Base-by-base conservation (phyloP, 305 asterid species). In the Salvia sclarea region DNA sequence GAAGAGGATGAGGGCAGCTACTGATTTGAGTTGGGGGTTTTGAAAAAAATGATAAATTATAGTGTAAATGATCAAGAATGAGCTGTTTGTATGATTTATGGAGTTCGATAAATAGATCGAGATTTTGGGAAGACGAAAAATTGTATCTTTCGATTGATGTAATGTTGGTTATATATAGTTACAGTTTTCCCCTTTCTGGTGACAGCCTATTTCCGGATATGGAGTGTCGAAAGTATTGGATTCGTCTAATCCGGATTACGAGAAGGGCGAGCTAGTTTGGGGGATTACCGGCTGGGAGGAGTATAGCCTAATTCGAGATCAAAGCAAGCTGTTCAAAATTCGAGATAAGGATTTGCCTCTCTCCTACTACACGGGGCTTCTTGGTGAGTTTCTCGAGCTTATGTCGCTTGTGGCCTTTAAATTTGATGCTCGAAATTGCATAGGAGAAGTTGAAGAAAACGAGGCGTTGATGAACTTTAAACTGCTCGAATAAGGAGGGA, bases 201-300 rank as follows among this genome's bases (percentile, higher is more conserved):
- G 64, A 59, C 67, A 84, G 92, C 81, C 86, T 22, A 73, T 84
- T 10, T 1, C 0, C 2, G 96, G 95, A 70, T 64, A 54, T 68
- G 96, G 96, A 73, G 95, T 84, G 28, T 64, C 75, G 28, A 74
- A 50, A 74, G 86, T 87, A 4, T 2, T 89, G 81, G 87, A 89
- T 30, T 85, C 91, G 17, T 63, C 81, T 30, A 53, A 81, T 81
- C 78, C 84, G 12, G 50, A 75, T 8, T 84, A 70, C 72, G 74
- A 80, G 45, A 77, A 81, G 69, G 96, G 82, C 25, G 96, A 84
- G 75, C 38, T 89, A 9, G 50, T 82, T 2, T 85, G 89, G 86
- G 96, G 95, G 37, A 2, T 48, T 0, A 87, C 89, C 60, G 81
- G 85, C 21, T 82, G 88, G 89, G 94, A 89, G 70, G 94, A 87